These are phyloP conservation scores for Cylindrodendrum hubeiense DNA, from an alignment of 2,329 filamentous ascomycete species.

Conservation along the genomic window DNA sequence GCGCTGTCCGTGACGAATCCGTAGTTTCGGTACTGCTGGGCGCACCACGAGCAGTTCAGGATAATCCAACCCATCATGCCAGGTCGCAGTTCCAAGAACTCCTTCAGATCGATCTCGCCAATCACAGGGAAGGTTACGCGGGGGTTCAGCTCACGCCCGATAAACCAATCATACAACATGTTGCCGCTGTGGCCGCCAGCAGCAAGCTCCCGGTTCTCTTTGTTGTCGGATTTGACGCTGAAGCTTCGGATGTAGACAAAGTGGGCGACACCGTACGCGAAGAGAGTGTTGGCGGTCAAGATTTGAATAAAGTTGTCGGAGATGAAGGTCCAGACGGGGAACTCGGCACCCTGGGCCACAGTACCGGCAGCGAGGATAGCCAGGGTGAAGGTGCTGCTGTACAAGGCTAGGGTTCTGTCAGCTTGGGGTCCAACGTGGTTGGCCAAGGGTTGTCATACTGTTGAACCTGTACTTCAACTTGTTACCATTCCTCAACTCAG, in stretches of 20 bases:
- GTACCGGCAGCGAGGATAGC: slow-evolving; percentile 81
- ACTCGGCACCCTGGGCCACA: slow-evolving; percentile 80
- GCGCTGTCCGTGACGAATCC: slow-evolving; percentile 90
- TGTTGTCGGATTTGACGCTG: slow-evolving; percentile 80
- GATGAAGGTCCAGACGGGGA: slow-evolving; percentile 92
- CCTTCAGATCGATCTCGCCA: slow-evolving; percentile 90
- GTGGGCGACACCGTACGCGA: slow-evolving; percentile 78
- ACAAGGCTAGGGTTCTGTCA: slow-evolving; percentile 69
- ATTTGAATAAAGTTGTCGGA: slow-evolving; percentile 91
- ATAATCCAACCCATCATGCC: slow-evolving; percentile 92
- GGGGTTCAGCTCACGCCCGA: slow-evolving; percentile 94
- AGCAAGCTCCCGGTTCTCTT: slow-evolving; percentile 81
- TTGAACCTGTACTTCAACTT: slow-evolving; percentile 87
- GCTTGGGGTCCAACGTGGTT: slow-evolving; percentile 24
- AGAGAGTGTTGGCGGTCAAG: slow-evolving; percentile 83
- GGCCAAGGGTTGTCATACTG: slow-evolving; percentile 59
- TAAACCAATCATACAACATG: slow-evolving; percentile 94
- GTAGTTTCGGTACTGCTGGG: slow-evolving; percentile 88
- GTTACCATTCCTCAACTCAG: slow-evolving; percentile 76
- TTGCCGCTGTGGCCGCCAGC: slow-evolving; percentile 87
- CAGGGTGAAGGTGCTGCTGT: slow-evolving; percentile 80
- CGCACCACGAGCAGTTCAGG: slow-evolving; percentile 85
- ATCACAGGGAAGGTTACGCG: slow-evolving; percentile 82
- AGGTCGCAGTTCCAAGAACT: slow-evolving; percentile 90
- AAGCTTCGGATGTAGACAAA: slow-evolving; percentile 90